Conservation (phyloP, 495 filamentous ascomycete genomes). For the Letharia columbiana region DNA sequence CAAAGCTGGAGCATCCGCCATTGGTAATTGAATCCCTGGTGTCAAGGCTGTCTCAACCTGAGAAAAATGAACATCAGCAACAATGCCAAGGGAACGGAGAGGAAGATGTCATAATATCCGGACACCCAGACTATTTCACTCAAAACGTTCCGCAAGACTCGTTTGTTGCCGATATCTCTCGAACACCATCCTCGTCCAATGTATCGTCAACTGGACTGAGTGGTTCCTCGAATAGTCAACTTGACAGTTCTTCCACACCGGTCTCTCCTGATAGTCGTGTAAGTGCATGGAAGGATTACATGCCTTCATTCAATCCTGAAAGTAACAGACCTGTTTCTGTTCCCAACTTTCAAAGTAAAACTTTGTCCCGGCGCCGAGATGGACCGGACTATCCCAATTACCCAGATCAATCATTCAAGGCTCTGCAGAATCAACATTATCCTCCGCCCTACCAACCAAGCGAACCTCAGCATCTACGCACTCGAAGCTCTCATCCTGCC, state of each 20-base stretch:
- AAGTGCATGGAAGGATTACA: constrained; percentile 9
- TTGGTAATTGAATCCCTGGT: not conserved
- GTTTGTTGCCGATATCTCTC: constrained; percentile 7
- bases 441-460: constrained; percentile 36
- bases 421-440: constrained; percentile 42
- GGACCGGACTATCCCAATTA: constrained; percentile 40
- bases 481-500: constrained; percentile 37
- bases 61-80: not conserved
- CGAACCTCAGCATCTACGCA: constrained; percentile 32
- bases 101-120: too few relatives aligned
- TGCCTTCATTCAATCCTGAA: constrained; percentile 9
- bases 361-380: constrained; percentile 12
- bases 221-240: not conserved
- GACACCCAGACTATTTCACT: constrained; percentile 13
- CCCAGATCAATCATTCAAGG: constrained; percentile 46
- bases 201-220: not conserved
- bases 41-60: constrained; percentile 4
- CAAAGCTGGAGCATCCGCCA: constrained; percentile 1
- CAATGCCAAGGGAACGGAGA: not conserved
- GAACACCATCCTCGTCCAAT: not conserved
- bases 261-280: constrained; percentile 11
- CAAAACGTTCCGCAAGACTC: constrained; percentile 3
- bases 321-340: constrained; percentile 24
- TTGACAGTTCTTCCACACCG: constrained; percentile 1
- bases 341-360: constrained; percentile 17